Base-by-base conservation (phyloP, 768 basidiomycete species). In the Suillus tomentosus region DNA sequence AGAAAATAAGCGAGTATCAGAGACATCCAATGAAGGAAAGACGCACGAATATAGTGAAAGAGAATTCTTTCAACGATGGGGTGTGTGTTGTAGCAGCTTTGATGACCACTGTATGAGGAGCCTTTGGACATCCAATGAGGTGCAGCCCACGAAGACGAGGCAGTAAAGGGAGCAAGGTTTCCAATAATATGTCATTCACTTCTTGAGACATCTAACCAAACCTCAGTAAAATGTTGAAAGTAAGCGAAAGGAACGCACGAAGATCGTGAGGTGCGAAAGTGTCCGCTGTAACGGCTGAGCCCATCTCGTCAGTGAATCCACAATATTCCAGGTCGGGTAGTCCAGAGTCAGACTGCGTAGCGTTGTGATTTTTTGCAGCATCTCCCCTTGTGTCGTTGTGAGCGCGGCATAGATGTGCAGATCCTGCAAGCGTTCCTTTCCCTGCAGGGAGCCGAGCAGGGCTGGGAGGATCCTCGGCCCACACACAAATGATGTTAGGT, bases 241-340 rank as follows among this genome's bases (percentile, higher is more conserved):
- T 3, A 31, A 19, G 19, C 5, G 19, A 61, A 54, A 54, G 31
- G 14, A 31, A 79, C 89, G 62, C 69, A 91, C 91, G 68, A 78
- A 85, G 51, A 93, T 73, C 1, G 85, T 85, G 67, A 93, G 76
- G 37, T 76, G 80, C 2, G 79, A 80, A 67, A 91, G 75, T 1
- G 82, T 84, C 31, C 67, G 71, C 51, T 74, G 74, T 56, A 88
- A 70, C 34, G 70, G 69, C 8, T 69, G 69, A 3, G 79, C 73
- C 90, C 91, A 92, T 24, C 67, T 72, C 11, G 90, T 87, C 22
- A 93, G 70, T 8, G 78, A 67, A 69, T 89, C 82, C 60, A 89
- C 76, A 24, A 88, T 74, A 66, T 82, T 84, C 86, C 87, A 87
- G 3, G 85, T 85, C n/a, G 86, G 84, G 59, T 74, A 79, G 58